phyloP scores from a whole-genome alignment of 345 rosid species.

The Euphorbia tirucalli region DNA sequence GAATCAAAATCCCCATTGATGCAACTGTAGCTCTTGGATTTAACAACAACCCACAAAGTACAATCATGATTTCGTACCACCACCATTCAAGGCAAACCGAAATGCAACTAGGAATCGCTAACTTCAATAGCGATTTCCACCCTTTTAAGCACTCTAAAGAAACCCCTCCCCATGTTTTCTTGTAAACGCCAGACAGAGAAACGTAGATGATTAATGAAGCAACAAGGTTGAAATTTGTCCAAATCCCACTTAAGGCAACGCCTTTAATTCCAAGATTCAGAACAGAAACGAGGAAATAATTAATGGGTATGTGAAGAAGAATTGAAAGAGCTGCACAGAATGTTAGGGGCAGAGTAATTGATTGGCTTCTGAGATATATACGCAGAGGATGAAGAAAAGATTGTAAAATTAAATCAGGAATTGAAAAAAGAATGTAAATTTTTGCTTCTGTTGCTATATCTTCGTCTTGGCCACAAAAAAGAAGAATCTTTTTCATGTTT shows the following conservation, averaged over 20 bases:
- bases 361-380: constrained; percentile 41
- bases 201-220: constrained; percentile 32
- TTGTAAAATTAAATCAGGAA: constrained; percentile 46
- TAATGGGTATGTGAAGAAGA: constrained; percentile 63
- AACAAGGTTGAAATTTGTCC: constrained; percentile 40
- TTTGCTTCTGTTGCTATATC: constrained; percentile 38
- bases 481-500: constrained; percentile 35
- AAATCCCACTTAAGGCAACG: constrained; percentile 34
- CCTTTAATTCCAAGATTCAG: constrained; percentile 44
- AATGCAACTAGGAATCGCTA: constrained; percentile 45
- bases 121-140: constrained; percentile 31
- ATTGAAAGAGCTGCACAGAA: constrained; percentile 57
- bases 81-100: constrained; percentile 56
- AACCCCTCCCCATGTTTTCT: constrained; percentile 36
- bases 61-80: constrained; percentile 56
- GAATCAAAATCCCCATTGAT: constrained; percentile 49
- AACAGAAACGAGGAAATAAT: constrained; percentile 34
- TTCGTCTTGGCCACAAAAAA: constrained; percentile 40
- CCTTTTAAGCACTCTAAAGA: constrained; percentile 38
- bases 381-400: constrained; percentile 46
- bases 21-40: constrained; percentile 46
- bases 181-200: constrained; percentile 22
- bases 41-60: constrained; percentile 39
- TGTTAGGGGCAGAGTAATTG: constrained; percentile 66
- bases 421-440: constrained; percentile 31